Evolutionary conservation across 352 stramenopile species (phyloP).

Genomic region (Globisporangium solare): DNA sequence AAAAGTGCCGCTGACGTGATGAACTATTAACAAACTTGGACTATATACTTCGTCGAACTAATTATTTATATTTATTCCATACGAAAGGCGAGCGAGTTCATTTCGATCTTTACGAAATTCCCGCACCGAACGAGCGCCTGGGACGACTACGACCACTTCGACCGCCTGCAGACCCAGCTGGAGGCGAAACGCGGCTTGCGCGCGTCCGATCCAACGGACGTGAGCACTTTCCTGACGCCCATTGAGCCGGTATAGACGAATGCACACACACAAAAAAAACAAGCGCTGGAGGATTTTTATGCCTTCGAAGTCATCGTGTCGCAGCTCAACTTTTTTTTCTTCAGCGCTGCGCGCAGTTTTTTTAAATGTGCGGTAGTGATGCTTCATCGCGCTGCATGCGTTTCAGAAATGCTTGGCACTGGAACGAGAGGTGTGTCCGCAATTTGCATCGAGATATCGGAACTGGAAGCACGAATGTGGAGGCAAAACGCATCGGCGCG

Average conservation of each 20-base stretch:
- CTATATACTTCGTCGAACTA: neutral
- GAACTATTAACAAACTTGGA: too few relatives aligned
- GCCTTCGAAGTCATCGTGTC: too few relatives aligned
- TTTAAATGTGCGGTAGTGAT: too few relatives aligned
- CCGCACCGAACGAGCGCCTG: constrained; percentile 57
- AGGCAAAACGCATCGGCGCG: neutral
- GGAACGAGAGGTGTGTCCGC: too few relatives aligned
- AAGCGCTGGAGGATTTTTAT: neutral
- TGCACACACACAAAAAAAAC: neutral
- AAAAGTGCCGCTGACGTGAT: too few relatives aligned
- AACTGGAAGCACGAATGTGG: neutral
- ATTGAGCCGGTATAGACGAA: constrained; percentile 2
- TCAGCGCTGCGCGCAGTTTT: too few relatives aligned
- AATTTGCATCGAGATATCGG: neutral
- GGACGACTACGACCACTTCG: constrained; percentile 72
- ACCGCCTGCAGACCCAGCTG: constrained; percentile 44
- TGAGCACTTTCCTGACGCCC: constrained; percentile 7
- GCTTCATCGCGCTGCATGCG: too few relatives aligned
- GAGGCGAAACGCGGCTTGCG: constrained; percentile 47
- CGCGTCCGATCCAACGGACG: neutral
- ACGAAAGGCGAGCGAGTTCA: constrained; percentile 54
- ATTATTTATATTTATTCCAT: neutral
- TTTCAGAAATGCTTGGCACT: too few relatives aligned
- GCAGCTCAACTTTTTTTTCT: too few relatives aligned
- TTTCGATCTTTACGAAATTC: constrained; percentile 55